Evolutionary conservation across 768 basidiomycete species (phyloP), one percentile per base, ranked within the genome.

Genomic region (Kwoniella dejecticola): DNA sequence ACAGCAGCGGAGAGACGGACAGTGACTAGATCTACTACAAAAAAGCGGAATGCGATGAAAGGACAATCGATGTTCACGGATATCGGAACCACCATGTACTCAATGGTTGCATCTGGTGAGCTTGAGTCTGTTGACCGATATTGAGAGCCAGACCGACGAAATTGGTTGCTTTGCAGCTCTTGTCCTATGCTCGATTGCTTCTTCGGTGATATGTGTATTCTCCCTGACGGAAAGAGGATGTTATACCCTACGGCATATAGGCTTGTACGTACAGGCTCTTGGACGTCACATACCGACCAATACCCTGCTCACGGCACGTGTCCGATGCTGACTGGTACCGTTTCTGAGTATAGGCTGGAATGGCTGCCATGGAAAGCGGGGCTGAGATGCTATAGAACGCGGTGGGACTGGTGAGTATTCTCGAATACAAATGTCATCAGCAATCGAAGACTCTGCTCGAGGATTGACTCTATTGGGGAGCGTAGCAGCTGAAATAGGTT

Each of bases 311-410:
- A n/a, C n/a, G n/a, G n/a, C n/a, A n/a, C n/a, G n/a, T n/a, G n/a
- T 24, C 21, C n/a, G 15, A 29, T 21, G 6, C 11, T 33, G 23
- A n/a, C n/a, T 23, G 31, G 17, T 31, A 27, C 0, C 15, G 2
- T 19, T 0, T 44, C 23, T 15, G 19, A 24, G 19, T 8, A 41
- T 19, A 60, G 59, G 29, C 26, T 60, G 23, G 59, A 60, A 38
- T 60, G 52, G 50, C 36, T 60, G 24, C 59, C 59, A 29, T 60
- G 59, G 59, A 60, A 46, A 53, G 44, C 44, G 26, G 59, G 59
- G 11, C 36, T 60, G 92, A 95, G 54, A 91, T 95, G 69, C 80
- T 81, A 72, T 80, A 79, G 65, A 79, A 80, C 75, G 64, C 36
- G 49, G 30, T 55, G 54, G 40, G 29, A 45, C 33, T 52, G 52